Evolutionary conservation across 2,329 filamentous ascomycete species (phyloP), one percentile per base, ranked within the genome.

Genomic region (Exophiala phaeomuriformis): DNA sequence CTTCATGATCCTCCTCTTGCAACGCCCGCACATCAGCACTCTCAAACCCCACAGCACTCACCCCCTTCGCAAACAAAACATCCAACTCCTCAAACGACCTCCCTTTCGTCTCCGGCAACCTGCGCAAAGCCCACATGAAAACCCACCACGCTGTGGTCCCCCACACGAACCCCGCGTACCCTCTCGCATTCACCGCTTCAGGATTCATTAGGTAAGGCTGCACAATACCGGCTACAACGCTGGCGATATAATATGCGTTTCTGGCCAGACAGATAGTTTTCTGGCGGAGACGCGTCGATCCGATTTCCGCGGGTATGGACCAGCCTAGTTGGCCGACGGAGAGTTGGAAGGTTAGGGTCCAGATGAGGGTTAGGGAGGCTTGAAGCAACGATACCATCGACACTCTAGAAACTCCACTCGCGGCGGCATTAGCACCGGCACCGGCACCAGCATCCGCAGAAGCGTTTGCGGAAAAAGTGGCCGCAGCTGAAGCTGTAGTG

Each of bases 221-320:
- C 12, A 64, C 61, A 36, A 64, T 56, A 8, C 71, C 78, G 59
- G 69, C 71, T 33, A 72, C 57, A 42, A 80, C 75, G 35, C 72
- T 69, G 12, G 66, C 63, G 9, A 77, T 66, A 56, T 80, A 77
- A 64, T 78, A 79, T 31, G 71, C 59, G 45, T 68, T 71, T 7
- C 77, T 70, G 1, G 76, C 74, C 31, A 80, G 67, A 4, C 76
- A 75, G n/a, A 79, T 75, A 0, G 75, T 77, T 67, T 80, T 79
- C 6, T 72, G 69, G 54, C 77, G 74, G 31, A 80, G 71, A 4
- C 77, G 70, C 0, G 75, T 77, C 0, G 75, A 77, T 0, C 75
- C 76, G 3, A 78, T 66, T 61, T 80, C 77, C 0, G 76, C 73
- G 29, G 78, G 67, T 32, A 80, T 64, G 0, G 73, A 72, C 63